Evolutionary conservation across 1,139 yeast genomes (phyloP).

Genomic region (Diutina siamensis): DNA sequence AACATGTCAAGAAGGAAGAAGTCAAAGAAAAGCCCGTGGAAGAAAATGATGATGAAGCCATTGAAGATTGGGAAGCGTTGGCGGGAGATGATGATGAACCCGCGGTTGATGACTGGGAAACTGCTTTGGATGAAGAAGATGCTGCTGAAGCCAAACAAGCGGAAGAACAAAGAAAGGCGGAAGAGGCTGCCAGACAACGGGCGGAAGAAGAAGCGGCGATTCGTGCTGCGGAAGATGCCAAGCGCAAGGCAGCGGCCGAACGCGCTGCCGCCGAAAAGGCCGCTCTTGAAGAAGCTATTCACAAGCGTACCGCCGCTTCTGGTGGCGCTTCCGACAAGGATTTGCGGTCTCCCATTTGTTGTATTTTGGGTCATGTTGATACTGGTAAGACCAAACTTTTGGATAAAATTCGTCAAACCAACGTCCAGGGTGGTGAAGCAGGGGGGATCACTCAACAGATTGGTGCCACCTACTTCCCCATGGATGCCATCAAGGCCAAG

Average conservation of each 20-base stretch:
- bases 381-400: conserved; percentile 96
- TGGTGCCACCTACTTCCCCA: conserved; percentile 99
- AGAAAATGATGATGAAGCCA: conserved; percentile 9
- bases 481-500: conserved; percentile 82
- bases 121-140: conserved; percentile 3
- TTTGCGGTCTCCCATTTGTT: conserved; percentile 96
- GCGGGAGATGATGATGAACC: conserved; percentile 6
- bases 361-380: conserved; percentile 98
- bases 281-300: not conserved
- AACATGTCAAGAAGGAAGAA: conserved; percentile 24
- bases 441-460: conserved; percentile 99
- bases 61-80: conserved; percentile 7
- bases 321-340: conserved; percentile 25
- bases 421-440: conserved; percentile 99
- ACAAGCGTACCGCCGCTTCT: not conserved
- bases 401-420: conserved; percentile 96
- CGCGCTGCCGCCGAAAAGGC: conserved; percentile 1
- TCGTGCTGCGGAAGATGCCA: not conserved
- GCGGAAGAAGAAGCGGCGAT: not conserved
- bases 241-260: conserved; percentile 4
- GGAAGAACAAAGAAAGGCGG: not conserved
- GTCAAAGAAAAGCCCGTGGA: conserved; percentile 14
- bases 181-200: not conserved
- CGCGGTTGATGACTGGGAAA: conserved; percentile 6
- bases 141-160: not conserved